These are phyloP conservation scores for Ogataea dorogensis DNA, from an alignment of 805 yeast species.

Conservation along the genomic window DNA sequence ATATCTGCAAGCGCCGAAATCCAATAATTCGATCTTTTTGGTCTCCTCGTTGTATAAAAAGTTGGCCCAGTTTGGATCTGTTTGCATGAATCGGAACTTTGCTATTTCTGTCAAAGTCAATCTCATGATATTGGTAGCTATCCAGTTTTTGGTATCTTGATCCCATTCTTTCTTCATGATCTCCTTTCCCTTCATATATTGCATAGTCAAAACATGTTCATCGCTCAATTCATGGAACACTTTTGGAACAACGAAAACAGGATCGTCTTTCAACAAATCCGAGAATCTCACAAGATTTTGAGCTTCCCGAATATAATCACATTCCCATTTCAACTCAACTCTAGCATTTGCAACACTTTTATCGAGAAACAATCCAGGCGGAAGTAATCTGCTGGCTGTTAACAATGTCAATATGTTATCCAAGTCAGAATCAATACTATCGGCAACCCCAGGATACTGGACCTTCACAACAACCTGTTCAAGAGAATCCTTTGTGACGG, in stretches of 20 bases:
- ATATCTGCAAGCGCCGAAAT: constrained; percentile 93
- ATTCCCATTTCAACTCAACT: constrained; percentile 93
- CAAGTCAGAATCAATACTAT: constrained; percentile 90
- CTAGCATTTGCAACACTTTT: constrained; percentile 92
- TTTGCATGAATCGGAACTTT: constrained; percentile 88
- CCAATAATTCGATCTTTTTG: constrained; percentile 76
- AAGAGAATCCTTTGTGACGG: constrained; percentile 57
- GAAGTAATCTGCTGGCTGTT: constrained; percentile 82
- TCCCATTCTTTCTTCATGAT: constrained; percentile 73
- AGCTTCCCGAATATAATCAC: constrained; percentile 92
- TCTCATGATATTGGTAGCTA: constrained; percentile 83
- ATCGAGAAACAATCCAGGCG: constrained; percentile 89
- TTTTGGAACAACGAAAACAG: constrained; percentile 73
- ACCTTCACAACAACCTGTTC: constrained; percentile 89
- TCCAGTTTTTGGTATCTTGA: constrained; percentile 74
- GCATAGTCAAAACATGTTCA: constrained; percentile 85
- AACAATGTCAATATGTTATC: constrained; percentile 78
- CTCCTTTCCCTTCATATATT: constrained; percentile 78
- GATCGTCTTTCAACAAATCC: constrained; percentile 56
- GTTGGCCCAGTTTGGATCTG: constrained; percentile 99
- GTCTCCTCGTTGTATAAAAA: constrained; percentile 77
- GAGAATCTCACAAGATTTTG: constrained; percentile 66
- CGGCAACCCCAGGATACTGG: constrained; percentile 96
- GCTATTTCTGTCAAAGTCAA: constrained; percentile 85
- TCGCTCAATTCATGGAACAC: constrained; percentile 79